Base-by-base conservation (phyloP, 306 rosid species). In the Inga leiocalycina region DNA sequence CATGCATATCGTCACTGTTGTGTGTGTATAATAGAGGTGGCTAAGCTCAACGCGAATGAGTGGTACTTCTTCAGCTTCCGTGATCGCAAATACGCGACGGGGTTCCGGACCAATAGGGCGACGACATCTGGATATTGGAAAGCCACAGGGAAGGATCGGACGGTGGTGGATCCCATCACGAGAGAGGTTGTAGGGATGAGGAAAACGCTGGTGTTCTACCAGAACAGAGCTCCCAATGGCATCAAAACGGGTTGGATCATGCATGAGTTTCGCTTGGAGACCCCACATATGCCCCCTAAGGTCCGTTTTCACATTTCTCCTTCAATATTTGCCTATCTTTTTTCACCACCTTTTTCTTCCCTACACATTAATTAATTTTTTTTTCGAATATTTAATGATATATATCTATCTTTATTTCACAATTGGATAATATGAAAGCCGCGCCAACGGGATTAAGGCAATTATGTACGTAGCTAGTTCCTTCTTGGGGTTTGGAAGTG, bases 221-320 rank as follows among this genome's bases (percentile, higher is more conserved):
- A 83, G 77, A 92, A 96, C 78, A 89, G 99, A 79, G 99, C 99
- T 83, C 99, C 99, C 0, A 96, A 92, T 85, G 99, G 99, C 12
- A 86, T 94, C 82, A 96, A 96, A 90, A 92, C 97, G 0, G 99
- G 95, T 2, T 96, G 99, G 99, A 96, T 96, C 74, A 97, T 97
- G 99, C 99, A 97, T 68, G 99, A 97, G 86, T 97, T 94, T 77
- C 94, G 99, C 20, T 81, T 97, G 74, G 98, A 97, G 91, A 92
- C 98, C 86, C 98, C 97, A 80, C 98, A 94, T 56, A 89, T 92
- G 95, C 98, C 97, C 52, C 99, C 99, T 44, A 97, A 97, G 99
- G 99, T 96, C 56, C 2, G 35, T 77, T 74, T 81, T 52, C 24
- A 32, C 20, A 32, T 70, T 70, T 45, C 51, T 62, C 68, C 59